Evolutionary conservation across 1,139 yeast genomes (phyloP), one percentile per base, ranked within the genome.

Genomic region (Arxiozyma slooffiae): DNA sequence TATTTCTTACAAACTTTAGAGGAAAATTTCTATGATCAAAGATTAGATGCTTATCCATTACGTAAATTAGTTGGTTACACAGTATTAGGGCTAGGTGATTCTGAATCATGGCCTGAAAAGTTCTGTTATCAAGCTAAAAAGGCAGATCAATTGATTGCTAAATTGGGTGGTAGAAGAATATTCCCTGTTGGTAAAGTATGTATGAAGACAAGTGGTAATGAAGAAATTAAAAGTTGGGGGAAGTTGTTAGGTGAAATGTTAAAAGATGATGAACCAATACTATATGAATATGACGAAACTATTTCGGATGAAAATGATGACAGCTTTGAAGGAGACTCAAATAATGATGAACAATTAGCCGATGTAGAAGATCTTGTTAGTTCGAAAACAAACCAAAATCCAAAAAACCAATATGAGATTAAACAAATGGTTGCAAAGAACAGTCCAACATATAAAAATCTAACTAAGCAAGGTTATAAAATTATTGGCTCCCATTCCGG

Each of bases 401-500:
- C 60, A 3, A 30, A 23, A 7, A 50, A 44, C 43, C 41, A 48
- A 9, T 42, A 49, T 37, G 79, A 75, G 49, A 69, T 75, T 24
- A 89, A 89, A 66, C 81, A 87, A 65, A 89, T 89, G 97, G 96
- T 89, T 48, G 88, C 95, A 3, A 78, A 83, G 57, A 82, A 85
- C 57, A 86, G 96, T 0, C 97, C 97, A 14, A 90, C 97, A 0
- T 89, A 71, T 67, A 87, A 85, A 55, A 82, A 95, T 18, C 73
- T 89, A 48, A 89, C 96, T 1, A 89, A 89, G 61, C 97, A 89
- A 69, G 97, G 97, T 0, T 89, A 89, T 60, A 85, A 95, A 0
- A 81, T 89, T 55, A 95, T 89, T 38, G 97, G 97, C 16, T 82
- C 95, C 0, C 97, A 89, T 62, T 87, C 96, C 0, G 97, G 97